Conservation (phyloP, 2,329 filamentous ascomycete genomes). For the Torrubiella hemipterigena region DNA sequence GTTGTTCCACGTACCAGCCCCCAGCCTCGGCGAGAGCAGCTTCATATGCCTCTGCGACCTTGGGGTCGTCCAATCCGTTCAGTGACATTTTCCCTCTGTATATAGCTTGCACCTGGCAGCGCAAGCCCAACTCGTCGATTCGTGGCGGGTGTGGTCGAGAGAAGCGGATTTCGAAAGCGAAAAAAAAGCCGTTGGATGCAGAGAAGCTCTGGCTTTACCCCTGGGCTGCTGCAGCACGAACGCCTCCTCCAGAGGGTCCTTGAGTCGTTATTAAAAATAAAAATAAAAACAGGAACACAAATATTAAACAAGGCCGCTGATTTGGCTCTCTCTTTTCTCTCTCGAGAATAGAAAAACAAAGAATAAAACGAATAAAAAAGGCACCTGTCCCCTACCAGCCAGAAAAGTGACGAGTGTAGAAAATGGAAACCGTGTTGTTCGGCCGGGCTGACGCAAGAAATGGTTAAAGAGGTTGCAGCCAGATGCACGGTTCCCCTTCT, state of each 20-base stretch:
- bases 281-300: no score
- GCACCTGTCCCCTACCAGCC: conserved; percentile 10
- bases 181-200: conserved; percentile 1
- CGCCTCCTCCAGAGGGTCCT: no score
- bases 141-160: conserved; percentile 1
- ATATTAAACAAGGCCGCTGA: no score
- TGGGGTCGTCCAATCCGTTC: conserved; percentile 78
- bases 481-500: no score
- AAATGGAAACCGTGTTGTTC: no score
- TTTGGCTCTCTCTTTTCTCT: no score
- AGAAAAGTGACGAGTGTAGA: no score
- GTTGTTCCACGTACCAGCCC: conserved; percentile 63
- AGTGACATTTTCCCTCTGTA: conserved; percentile 59
- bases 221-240: no score
- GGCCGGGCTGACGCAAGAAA: no score
- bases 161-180: conserved; percentile 1
- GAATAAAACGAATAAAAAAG: not conserved
- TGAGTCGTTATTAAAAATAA: no score
- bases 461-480: no score
- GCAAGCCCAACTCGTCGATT: conserved; percentile 4
- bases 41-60: conserved; percentile 77
- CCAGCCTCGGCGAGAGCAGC: conserved; percentile 69
- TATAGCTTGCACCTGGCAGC: not conserved
- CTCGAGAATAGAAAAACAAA: not conserved
- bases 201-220: no score